Base-by-base conservation (phyloP, 495 filamentous ascomycete genomes). In the Podospora didyma region DNA sequence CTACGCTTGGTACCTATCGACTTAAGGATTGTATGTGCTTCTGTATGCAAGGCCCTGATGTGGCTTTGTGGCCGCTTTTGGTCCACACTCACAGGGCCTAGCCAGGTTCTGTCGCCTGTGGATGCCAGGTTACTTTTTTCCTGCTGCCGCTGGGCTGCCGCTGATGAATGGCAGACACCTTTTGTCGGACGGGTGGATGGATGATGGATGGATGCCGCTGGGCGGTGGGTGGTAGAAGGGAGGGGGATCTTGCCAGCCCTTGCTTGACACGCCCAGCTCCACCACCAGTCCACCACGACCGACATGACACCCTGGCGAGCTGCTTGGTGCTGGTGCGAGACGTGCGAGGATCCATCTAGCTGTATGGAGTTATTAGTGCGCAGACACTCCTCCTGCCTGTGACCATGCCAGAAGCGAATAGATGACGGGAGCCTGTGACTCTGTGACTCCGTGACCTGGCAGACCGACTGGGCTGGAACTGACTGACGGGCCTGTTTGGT, bases 381-480 rank as follows among this genome's bases (percentile, higher is more conserved):
- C 42, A 45, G 58, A 46, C 54, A 51, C 39, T 17, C 49, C 54
- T 35, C 41, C 56, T 60, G 62, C 53, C 57, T 49, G 57, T 62
- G 62, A 55, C 65, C 60, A 54, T 56, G 60, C 0, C n/a, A 17
- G 39, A 42, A 59, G 56, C 63, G 61, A 69, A 60, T 54, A 64
- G 61, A 58, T 62, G 56, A 54, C 57, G 54, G 63, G 66, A 58
- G 61, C 60, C 61, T 62, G 63, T 66, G 59, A 63, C 61, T 64
- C 50, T 62, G 61, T 66, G 61, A 66, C 61, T 64, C 57, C 53
- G 56, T 56, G 51, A 60, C 61, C 60, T 58, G 59, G 53, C 55
- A 42, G 53, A 51, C 34, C 51, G 46, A 17, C 47, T 53, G 16
- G 9, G n/a, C n/a, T n/a, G n/a, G n/a, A n/a, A n/a, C n/a, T n/a